Evolutionary conservation across 805 yeast species (phyloP).

Genomic region (Nakazawaea ernobii): DNA sequence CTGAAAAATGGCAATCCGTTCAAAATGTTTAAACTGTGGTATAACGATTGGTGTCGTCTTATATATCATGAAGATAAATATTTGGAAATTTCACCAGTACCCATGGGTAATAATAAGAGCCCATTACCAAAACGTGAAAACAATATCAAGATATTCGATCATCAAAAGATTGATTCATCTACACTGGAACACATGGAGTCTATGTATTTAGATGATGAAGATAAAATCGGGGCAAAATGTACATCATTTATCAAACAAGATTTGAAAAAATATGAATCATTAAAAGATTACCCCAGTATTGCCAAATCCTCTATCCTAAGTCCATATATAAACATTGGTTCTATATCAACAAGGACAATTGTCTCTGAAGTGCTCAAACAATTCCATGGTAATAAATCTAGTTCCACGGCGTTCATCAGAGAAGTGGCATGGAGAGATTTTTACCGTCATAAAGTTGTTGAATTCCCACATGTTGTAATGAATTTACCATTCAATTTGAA

Average conservation of each 20-base stretch:
- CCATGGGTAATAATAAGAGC: neutral
- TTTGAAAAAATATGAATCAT: conserved; percentile 24
- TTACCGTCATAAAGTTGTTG: conserved; percentile 40
- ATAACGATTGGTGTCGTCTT: conserved; percentile 30
- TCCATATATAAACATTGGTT: conserved; percentile 40
- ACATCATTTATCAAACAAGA: conserved; percentile 15
- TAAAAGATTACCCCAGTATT: conserved; percentile 25
- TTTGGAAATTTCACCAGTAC: conserved; percentile 12
- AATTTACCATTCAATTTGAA: conserved; percentile 41
- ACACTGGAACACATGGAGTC: conserved; percentile 15
- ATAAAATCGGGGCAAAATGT: conserved; percentile 22
- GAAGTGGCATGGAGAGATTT: conserved; percentile 59
- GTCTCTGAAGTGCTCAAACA: conserved; percentile 26
- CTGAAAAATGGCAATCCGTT: conserved; percentile 32
- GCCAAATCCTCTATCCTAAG: conserved; percentile 37
- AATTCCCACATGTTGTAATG: conserved; percentile 49
- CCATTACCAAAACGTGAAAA: neutral
- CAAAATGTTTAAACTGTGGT: conserved; percentile 41
- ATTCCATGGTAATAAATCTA: conserved; percentile 23
- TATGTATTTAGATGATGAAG: conserved; percentile 29
- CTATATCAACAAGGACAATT: conserved; percentile 36
- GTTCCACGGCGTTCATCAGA: conserved; percentile 39
- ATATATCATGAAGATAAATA: conserved; percentile 16
- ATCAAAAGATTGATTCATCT: neutral
- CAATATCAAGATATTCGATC: neutral